phyloP scores from a whole-genome alignment of 1,139 yeast species.

The Saccharomyces pastorianus region DNA sequence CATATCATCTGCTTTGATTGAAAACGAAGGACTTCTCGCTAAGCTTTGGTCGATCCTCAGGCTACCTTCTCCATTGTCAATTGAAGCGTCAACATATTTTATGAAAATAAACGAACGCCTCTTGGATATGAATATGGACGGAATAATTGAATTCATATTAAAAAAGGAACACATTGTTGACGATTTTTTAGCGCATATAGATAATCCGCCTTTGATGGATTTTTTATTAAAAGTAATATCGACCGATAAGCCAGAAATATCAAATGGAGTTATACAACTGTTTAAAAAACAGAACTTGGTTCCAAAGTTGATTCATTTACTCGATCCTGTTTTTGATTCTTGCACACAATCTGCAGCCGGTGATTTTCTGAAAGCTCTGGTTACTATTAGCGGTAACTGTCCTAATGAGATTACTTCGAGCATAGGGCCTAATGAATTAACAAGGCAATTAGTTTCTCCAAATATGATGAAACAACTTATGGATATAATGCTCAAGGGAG shows the following conservation, averaged over 20 bases:
- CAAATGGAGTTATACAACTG: slow-evolving; percentile 53
- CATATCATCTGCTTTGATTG: slow-evolving; percentile 84
- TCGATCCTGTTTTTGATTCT: slow-evolving; percentile 43
- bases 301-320: slow-evolving; percentile 43
- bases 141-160: slow-evolving; percentile 60
- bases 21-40: slow-evolving; percentile 53
- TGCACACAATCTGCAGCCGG: slow-evolving; percentile 90
- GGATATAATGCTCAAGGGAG: slow-evolving; percentile 81
- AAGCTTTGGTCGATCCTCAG: slow-evolving; percentile 78
- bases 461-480: slow-evolving; percentile 60
- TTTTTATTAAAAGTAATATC: slow-evolving; percentile 53
- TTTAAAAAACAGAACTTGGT: slow-evolving; percentile 45
- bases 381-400: slow-evolving; percentile 86
- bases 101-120: slow-evolving; percentile 92
- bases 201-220: slow-evolving; percentile 69
- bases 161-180: slow-evolving; percentile 47
- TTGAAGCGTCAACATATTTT: slow-evolving; percentile 75
- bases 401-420: slow-evolving; percentile 67
- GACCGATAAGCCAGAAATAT: slow-evolving; percentile 56
- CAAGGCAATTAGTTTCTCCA: slow-evolving; percentile 78
- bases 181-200: slow-evolving; percentile 46
- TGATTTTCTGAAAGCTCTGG: slow-evolving; percentile 87
- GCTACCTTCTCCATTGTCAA: slow-evolving; percentile 53
- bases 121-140: slow-evolving; percentile 80
- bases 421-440: slow-evolving; percentile 92